Percentiles rank a stretch among this genome's conserved stretches.
Evolutionary conservation across 768 basidiomycete genomes (phyloP).

Genomic region (Macrolepiota dolichaula): DNA sequence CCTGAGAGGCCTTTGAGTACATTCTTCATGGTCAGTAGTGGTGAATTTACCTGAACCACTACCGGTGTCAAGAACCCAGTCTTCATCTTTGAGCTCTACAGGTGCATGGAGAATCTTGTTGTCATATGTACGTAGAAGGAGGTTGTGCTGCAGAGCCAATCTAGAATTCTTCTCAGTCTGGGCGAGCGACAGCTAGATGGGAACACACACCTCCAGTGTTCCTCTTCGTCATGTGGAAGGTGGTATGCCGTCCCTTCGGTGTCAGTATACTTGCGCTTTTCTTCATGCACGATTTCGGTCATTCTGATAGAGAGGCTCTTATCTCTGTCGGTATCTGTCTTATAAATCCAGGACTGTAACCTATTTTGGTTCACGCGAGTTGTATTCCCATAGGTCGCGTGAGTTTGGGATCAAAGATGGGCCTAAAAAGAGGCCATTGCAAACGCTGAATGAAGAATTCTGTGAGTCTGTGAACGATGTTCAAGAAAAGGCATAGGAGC

Average conservation of each 20-base stretch:
- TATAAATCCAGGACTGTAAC: not conserved
- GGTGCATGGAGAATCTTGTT: constrained; percentile 3
- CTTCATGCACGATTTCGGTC: not conserved
- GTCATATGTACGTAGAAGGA: not conserved
- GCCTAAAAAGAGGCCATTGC: not conserved
- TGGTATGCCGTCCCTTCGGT: not conserved
- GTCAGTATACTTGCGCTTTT: not conserved
- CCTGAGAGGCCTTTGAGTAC: not conserved
- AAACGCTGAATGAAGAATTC: not conserved
- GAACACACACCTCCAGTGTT: constrained; percentile 4
- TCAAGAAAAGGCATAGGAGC: not conserved
- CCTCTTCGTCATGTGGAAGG: constrained; percentile 7
- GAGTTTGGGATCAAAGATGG: too few relatives aligned
- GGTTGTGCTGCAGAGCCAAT: not conserved
- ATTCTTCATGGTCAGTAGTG: not conserved
- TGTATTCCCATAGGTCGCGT: not conserved
- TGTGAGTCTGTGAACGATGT: not conserved
- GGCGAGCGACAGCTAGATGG: not conserved
- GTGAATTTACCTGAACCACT: not conserved
- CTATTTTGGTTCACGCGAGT: too few relatives aligned
- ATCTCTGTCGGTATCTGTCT: not conserved
- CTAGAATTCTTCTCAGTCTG: not conserved
- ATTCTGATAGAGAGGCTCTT: not conserved
- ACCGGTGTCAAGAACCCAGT: constrained; percentile 6
- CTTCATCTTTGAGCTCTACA: not conserved